phyloP scores from a whole-genome alignment of 2,329 filamentous ascomycete genomes.

The Phaeosphaeriaceae sp. region DNA sequence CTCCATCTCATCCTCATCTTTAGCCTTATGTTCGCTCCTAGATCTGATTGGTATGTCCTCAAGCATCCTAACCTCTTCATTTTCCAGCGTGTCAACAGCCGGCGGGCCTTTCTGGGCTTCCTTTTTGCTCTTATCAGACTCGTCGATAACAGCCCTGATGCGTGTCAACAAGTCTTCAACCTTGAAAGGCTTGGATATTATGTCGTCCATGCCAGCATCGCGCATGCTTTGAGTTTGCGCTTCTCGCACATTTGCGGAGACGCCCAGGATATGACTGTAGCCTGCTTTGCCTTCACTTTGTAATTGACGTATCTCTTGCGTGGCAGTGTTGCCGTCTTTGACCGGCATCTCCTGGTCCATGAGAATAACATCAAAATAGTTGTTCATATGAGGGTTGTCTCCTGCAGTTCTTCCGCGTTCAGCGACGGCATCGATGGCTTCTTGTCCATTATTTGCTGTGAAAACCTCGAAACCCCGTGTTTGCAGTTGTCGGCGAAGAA shows the following conservation, averaged over 20 bases:
- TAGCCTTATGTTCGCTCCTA: background rate
- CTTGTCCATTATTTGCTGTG: conserved; percentile 53
- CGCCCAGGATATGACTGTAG: conserved; percentile 46
- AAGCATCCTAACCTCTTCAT: background rate
- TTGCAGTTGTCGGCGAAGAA: conserved; percentile 57
- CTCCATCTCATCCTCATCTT: background rate
- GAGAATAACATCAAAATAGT: conserved; percentile 51
- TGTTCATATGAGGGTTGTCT: conserved; percentile 20
- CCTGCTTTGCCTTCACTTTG: conserved; percentile 43
- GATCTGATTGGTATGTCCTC: background rate
- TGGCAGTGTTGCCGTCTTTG: conserved; percentile 52
- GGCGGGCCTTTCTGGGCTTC: background rate
- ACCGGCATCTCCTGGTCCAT: conserved; percentile 57
- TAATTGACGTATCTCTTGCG: conserved; percentile 47
- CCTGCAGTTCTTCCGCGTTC: conserved; percentile 27
- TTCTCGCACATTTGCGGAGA: conserved; percentile 48
- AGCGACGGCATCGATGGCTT: conserved; percentile 53
- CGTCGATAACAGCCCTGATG: conserved; percentile 29
- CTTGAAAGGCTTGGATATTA: conserved; percentile 50
- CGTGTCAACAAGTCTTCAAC: conserved; percentile 43
- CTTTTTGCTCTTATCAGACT: conserved; percentile 9
- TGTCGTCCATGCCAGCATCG: conserved; percentile 48
- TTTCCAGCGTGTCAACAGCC: background rate
- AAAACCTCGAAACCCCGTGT: conserved; percentile 52
- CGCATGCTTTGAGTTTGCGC: conserved; percentile 43